Base-by-base conservation (phyloP, 805 yeast species). In the Alloascoidea africana region DNA sequence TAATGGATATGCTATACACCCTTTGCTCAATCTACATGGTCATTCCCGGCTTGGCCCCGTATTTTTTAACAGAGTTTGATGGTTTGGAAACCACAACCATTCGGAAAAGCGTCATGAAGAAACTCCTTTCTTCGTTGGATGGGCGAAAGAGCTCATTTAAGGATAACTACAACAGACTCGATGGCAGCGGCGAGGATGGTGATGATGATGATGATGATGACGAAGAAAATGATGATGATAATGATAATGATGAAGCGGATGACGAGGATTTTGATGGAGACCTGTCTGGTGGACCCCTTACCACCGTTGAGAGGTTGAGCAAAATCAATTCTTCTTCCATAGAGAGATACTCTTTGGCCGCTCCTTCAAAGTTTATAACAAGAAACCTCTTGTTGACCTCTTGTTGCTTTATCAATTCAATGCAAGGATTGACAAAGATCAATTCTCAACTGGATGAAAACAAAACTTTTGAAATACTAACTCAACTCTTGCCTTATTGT, bases 1-100 rank as follows among this genome's bases (percentile, higher is more conserved):
- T 23, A 30, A 43, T 42, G 13, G 40, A 44, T 17, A 36, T 35
- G 16, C 47, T 46, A 33, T 35, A 4, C 4, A 5, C 4, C 15
- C 8, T 17, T 17, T 6, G 5, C 16, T 16, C 18, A 18, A 18
- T 35, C 5, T 13, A 5, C 17, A 13, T 5, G 34, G 15, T 11
- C n/a, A 32, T 8, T 11, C 15, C 34, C 5, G n/a, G 6, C n/a
- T 14, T 23, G n/a, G 8, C n/a, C 8, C 8, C 8, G 8, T 8
- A 8, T 23, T 23, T 23, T n/a, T 8, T 23, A 8, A n/a, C 8
- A 8, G 8, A 8, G 8, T 23, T 23, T 23, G n/a, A 23, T 23
- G 30, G n/a, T 23, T 8, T 8, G 8, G 30, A 23, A 8, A 23
- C 8, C n/a, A n/a, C n/a, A n/a, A n/a, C n/a, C n/a, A n/a, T n/a